These are phyloP conservation scores for Eutrema salsugineum DNA, from an alignment of 441 rosid species.

Conservation along the genomic window DNA sequence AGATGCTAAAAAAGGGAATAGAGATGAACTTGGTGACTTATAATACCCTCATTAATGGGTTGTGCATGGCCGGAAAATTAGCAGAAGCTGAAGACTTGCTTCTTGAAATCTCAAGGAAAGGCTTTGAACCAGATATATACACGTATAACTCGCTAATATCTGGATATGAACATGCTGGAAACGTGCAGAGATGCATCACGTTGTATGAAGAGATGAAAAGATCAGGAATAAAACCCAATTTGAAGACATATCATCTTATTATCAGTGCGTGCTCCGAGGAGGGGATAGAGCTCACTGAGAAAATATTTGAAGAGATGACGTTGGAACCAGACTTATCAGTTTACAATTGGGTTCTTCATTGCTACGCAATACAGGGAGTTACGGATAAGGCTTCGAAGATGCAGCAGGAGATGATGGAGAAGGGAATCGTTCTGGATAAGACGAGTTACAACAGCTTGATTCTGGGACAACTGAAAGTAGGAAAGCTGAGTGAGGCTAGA, in stretches of 20 bases:
- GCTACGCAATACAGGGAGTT: conserved; percentile 48
- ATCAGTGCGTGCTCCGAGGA: conserved; percentile 50
- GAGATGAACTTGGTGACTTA: conserved; percentile 61
- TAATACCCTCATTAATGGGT: conserved; percentile 62
- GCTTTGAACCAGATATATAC: conserved; percentile 57
- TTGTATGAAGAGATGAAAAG: conserved; percentile 63
- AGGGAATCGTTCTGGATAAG: conserved; percentile 47
- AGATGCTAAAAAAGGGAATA: conserved; percentile 49
- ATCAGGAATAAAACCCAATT: conserved; percentile 50
- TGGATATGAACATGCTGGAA: conserved; percentile 54
- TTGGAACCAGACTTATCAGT: conserved; percentile 54
- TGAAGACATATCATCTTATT: conserved; percentile 56
- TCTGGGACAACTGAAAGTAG: conserved; percentile 45
- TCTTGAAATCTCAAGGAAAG: conserved; percentile 39
- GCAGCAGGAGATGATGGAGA: conserved; percentile 49
- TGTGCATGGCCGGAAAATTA: conserved; percentile 49
- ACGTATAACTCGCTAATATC: conserved; percentile 73
- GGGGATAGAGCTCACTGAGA: conserved; percentile 43
- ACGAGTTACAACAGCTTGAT: conserved; percentile 69
- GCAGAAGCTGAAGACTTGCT: conserved; percentile 65
- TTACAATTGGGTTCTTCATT: conserved; percentile 55
- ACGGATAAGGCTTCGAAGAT: conserved; percentile 43
- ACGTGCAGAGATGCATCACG: conserved; percentile 47
- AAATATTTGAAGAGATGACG: conserved; percentile 51
- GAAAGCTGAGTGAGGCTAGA: conserved; percentile 37